Base-by-base conservation (phyloP, 208 protist species). In the Leishmania braziliensis region DNA sequence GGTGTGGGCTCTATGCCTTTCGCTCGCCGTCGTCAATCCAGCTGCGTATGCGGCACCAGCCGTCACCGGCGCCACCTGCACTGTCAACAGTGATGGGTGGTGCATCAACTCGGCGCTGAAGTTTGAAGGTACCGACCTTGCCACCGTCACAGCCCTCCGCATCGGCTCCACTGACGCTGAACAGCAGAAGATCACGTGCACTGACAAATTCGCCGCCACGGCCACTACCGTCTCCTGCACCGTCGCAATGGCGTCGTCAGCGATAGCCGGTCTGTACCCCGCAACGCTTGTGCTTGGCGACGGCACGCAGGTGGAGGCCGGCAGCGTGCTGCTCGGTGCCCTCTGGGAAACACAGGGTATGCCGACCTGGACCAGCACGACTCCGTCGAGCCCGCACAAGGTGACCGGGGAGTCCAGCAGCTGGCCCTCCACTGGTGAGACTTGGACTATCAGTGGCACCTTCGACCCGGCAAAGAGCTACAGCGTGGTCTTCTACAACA, bases 401-500 rank as follows among this genome's bases (percentile, higher is more conserved):
- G 84, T 90, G 29, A 79, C 66, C 5, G 80, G 78, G 1, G 68
- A 83, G 51, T 90, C 86, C 43, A 79, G 62, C 56, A 43, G 60
- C 70, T 84, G 66, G 80, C 76, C 77, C 78, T 71, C 78, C 70
- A 86, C 80, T 48, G 86, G 86, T 69, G 82, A 82, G 26, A 33
- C 51, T 12, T 88, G 83, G 86, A 77, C 58, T 26, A 56, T 87
- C 70, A 73, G 46, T 63, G 86, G 86, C 75, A 85, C 78, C 75
- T 90, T 88, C 74, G 78, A 86, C 71, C 6, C 81, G 14, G n/a
- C 20, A 1, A 65, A 10, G 12, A 75, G 29, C 66, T 87, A 89
- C 84, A 80, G 77, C 46, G 68, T 90, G 48, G 6, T 82, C 75
- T 88, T 90, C 77, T 90, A 90, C 84, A 86, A 87, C 72, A 66